Conservation (phyloP, 305 asterid genomes). For the Andrographis paniculata region DNA sequence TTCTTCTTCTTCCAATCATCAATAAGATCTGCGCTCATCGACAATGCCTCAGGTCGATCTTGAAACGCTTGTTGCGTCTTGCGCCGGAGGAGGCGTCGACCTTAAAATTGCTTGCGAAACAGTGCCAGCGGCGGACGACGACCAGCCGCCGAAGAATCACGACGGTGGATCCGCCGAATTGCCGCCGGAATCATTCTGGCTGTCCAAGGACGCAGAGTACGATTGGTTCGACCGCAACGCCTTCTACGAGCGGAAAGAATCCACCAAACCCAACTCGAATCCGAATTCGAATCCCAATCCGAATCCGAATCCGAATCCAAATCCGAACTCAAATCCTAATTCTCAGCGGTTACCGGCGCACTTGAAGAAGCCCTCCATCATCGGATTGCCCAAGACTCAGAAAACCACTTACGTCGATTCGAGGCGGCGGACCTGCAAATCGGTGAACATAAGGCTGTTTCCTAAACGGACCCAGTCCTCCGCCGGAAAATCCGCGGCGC, state of each 20-base stretch:
- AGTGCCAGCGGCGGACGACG: no score
- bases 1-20: not conserved
- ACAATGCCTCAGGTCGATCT: slow-evolving; percentile 56
- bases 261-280: slow-evolving; percentile 41
- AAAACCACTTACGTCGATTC: slow-evolving; percentile 36
- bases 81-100: slow-evolving; percentile 38
- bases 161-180: slow-evolving; percentile 12
- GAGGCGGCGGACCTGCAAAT: slow-evolving; percentile 37
- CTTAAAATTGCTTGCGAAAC: slow-evolving; percentile 47
- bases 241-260: slow-evolving; percentile 59
- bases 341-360: slow-evolving; percentile 47
- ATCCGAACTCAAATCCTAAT: slow-evolving; percentile 23
- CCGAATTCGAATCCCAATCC: slow-evolving; percentile 17
- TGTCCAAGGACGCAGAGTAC: slow-evolving; percentile 66
- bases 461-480: slow-evolving; percentile 53
- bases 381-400: slow-evolving; percentile 68
- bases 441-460: slow-evolving; percentile 38
- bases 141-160: slow-evolving; percentile 6
- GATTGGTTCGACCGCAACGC: slow-evolving; percentile 83
- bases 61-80: slow-evolving; percentile 40
- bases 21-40: no score
- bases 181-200: slow-evolving; percentile 51
- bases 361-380: slow-evolving; percentile 41
- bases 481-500: slow-evolving; percentile 27
- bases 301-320: slow-evolving; percentile 19